phyloP scores from a whole-genome alignment of 1,139 yeast genomes.

The Protomyces gravidus region DNA sequence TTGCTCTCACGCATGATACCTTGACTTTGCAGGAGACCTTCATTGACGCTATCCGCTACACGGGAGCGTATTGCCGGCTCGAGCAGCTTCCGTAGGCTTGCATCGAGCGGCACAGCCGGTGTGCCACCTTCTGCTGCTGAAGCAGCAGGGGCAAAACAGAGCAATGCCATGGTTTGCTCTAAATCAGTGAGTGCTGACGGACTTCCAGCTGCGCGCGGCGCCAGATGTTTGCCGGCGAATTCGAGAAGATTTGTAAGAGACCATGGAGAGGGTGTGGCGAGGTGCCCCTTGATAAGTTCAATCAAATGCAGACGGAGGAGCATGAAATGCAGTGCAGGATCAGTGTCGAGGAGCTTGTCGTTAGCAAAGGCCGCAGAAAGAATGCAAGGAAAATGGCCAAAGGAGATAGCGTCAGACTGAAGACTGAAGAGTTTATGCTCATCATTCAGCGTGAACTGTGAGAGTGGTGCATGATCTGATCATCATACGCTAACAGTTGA shows the following conservation, averaged over 20 bases:
- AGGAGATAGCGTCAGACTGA: conserved; percentile 35
- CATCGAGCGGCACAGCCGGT: conserved; percentile 31
- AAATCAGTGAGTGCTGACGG: conserved; percentile 40
- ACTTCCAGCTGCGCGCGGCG: conserved; percentile 40
- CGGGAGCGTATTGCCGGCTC: conserved; percentile 40
- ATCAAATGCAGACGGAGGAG: conserved; percentile 43
- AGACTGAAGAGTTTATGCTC: conserved; percentile 37
- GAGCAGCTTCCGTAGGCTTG: conserved; percentile 39
- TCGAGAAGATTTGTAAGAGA: conserved; percentile 39
- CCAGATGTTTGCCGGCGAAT: conserved; percentile 43
- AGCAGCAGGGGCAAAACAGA: conserved; percentile 42
- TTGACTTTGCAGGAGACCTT: conserved; percentile 40
- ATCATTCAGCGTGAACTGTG: conserved; percentile 34
- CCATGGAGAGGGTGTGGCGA: conserved; percentile 31
- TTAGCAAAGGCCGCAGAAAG: too few species aligned
- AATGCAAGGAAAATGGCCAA: neutral
- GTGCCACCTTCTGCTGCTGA: conserved; percentile 32
- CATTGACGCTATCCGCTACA: conserved; percentile 43
- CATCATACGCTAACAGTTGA: conserved; percentile 30
- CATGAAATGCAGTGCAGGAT: conserved; percentile 41
- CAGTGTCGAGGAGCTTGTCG: conserved; percentile 41
- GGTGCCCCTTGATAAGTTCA: conserved; percentile 42
- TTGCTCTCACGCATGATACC: conserved; percentile 41
- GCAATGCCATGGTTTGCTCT: conserved; percentile 45
- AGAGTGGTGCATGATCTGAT: conserved; percentile 38